phyloP scores from a whole-genome alignment of 2,329 filamentous ascomycete genomes.

The Blumeria hordei region DNA sequence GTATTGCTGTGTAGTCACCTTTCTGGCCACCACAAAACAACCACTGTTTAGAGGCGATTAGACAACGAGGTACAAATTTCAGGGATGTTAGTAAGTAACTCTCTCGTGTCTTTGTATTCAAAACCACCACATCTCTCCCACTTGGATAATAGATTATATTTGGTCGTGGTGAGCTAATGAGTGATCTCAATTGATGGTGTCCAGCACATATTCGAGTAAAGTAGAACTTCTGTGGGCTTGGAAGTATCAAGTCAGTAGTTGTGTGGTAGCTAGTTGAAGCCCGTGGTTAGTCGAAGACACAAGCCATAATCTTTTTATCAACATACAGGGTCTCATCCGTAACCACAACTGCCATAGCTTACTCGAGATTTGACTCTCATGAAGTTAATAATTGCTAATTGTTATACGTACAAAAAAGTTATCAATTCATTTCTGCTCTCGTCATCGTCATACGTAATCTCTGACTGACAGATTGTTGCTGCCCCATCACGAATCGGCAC shows the following conservation, averaged over 20 bases:
- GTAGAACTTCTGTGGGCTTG: conserved; percentile 39
- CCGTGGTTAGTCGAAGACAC: not conserved
- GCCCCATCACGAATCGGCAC: not conserved
- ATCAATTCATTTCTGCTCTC: too few relatives aligned
- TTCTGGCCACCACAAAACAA: conserved; percentile 74
- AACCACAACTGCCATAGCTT: conserved; percentile 23
- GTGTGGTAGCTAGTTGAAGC: conserved; percentile 18
- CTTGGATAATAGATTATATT: conserved; percentile 70
- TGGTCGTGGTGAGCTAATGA: conserved; percentile 58
- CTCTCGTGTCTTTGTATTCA: conserved; percentile 44
- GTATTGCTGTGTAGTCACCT: conserved; percentile 43
- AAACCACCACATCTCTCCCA: conserved; percentile 43
- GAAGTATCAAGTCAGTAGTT: conserved; percentile 39
- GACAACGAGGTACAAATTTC: conserved; percentile 55
- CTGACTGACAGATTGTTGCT: too few relatives aligned
- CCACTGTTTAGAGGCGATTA: conserved; percentile 71
- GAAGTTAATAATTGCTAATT: not conserved
- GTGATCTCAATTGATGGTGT: conserved; percentile 73
- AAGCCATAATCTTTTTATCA: not conserved
- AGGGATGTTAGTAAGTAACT: conserved; percentile 49
- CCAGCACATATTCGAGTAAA: conserved; percentile 35
- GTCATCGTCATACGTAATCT: too few relatives aligned
- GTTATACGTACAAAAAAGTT: not conserved
- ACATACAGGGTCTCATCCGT: conserved; percentile 28
- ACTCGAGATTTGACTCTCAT: conserved; percentile 13